Base-by-base conservation (phyloP, 805 yeast genomes). In the Metschnikowia cubensis region DNA sequence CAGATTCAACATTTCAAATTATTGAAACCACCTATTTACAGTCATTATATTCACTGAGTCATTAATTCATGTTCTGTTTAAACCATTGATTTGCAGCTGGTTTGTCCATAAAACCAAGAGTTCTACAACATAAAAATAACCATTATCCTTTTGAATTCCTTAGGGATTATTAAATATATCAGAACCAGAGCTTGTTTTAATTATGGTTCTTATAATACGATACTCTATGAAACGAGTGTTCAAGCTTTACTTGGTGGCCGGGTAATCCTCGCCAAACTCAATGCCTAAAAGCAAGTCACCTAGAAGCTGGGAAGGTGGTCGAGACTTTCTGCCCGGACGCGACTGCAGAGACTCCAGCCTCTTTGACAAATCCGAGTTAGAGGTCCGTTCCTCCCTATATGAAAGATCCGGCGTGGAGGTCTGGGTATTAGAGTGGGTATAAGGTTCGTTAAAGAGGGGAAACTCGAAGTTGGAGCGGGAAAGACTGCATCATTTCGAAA, bases 231-330 rank as follows among this genome's bases (percentile, higher is more conserved):
- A 10, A n/a, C 18, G 20, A 4, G 29, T 8, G 15, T 34, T 33
- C 8, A 33, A 11, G n/a, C 25, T 15, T 35, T 20, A 41, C n/a
- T 29, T 37, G 29, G 7, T 18, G 33, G 39, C 25, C 3, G 53
- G 55, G 33, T 52, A 52, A 8, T 43, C 32, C 13, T 45, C 36
- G 6, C 50, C 48, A 21, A 49, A 47, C 18, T 54, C 57, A 35
- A 52, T 52, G 14, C 51, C 61, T 50, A 73, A 68, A 18, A 79
- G 63, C 52, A 79, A 55, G 47, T 75, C 71, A 20, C 79, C 82
- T 56, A 79, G 62, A 48, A 69, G 68, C 35, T 71, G 74, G 57
- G 82, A 77, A 39, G 84, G 83, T 2, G 81, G 79, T 59, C 81
- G 65, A 35, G 59, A n/a, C 40, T 50, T 40, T 54, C 58, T 47